Evolutionary conservation across 306 rosid genomes (phyloP).

Genomic region (Malus asiatica): DNA sequence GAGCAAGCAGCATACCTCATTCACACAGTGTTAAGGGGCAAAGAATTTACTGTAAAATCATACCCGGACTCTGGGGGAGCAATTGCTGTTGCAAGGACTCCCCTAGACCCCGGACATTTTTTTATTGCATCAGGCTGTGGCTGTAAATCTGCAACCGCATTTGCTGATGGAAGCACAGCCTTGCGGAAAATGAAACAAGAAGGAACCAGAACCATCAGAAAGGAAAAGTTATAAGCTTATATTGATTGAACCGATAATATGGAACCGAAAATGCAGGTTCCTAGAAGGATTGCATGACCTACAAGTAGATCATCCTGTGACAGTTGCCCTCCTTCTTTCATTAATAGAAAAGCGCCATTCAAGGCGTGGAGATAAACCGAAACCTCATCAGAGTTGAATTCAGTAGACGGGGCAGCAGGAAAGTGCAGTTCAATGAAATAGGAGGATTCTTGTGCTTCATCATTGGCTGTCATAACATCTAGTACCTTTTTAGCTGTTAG

Average conservation of each 20-base stretch:
- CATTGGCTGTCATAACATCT: slow-evolving; percentile 1
- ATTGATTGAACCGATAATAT: background rate
- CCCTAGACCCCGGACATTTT: slow-evolving; percentile 46
- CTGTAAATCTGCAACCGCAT: slow-evolving; percentile 37
- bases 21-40: slow-evolving; percentile 51
- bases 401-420: slow-evolving; percentile 29
- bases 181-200: slow-evolving; percentile 14
- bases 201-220: background rate
- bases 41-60: slow-evolving; percentile 60
- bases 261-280: background rate
- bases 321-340: slow-evolving; percentile 32
- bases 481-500: slow-evolving; percentile 37
- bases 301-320: slow-evolving; percentile 36
- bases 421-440: slow-evolving; percentile 44
- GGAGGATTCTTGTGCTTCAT: slow-evolving; percentile 17
- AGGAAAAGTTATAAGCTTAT: background rate
- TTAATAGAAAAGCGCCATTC: slow-evolving; percentile 34
- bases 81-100: slow-evolving; percentile 47
- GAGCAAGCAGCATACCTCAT: slow-evolving; percentile 43
- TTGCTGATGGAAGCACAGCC: slow-evolving; percentile 51
- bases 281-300: slow-evolving; percentile 15
- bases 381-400: slow-evolving; percentile 28
- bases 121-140: slow-evolving; percentile 46
- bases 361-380: slow-evolving; percentile 36
- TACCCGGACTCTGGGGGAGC: slow-evolving; percentile 56